Percentiles rank a stretch among this genome's conserved stretches.
These are phyloP conservation scores for Aurantiochytrium sp. DNA, from an alignment of 108 stramenopile species.

Conservation along the genomic window DNA sequence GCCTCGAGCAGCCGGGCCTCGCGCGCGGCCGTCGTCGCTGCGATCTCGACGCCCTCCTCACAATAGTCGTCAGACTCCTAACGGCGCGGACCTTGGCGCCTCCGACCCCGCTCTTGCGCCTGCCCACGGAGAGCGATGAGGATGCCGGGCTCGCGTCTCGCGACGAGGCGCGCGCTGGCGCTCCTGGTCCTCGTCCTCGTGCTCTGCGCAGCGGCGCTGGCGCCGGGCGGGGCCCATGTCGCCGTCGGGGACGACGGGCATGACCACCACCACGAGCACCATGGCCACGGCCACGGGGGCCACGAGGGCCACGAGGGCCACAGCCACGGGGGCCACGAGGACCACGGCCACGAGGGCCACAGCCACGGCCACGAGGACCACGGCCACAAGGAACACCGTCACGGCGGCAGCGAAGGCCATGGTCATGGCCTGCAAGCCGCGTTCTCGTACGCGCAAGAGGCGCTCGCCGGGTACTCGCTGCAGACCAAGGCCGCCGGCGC, in stretches of 20 bases:
- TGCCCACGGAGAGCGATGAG: too few relatives aligned
- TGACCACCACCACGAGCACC: neutral
- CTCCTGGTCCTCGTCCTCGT: too few relatives aligned
- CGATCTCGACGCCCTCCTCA: too few relatives aligned
- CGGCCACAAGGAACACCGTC: neutral
- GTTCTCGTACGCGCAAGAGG: neutral
- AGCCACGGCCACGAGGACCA: neutral
- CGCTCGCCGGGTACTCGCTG: neutral
- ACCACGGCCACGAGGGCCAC: neutral
- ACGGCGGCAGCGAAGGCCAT: neutral
- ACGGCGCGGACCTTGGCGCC: too few relatives aligned
- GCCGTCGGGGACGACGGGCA: neutral
- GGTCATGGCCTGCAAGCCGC: neutral
- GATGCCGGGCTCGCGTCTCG: too few relatives aligned
- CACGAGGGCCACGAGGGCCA: neutral
- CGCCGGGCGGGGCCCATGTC: neutral
- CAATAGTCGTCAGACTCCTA: too few relatives aligned
- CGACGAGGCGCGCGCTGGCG: too few relatives aligned
- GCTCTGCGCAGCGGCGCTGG: too few relatives aligned
- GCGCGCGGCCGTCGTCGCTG: too few relatives aligned
- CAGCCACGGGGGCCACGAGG: neutral
- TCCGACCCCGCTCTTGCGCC: too few relatives aligned
- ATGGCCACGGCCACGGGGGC: neutral
- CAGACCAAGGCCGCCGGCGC: neutral
- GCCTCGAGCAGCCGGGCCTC: too few relatives aligned